Percentiles rank a stretch among this genome's conserved stretches.
Conservation (phyloP, 2,329 filamentous ascomycete genomes). For the Acrocalymma vagum region DNA sequence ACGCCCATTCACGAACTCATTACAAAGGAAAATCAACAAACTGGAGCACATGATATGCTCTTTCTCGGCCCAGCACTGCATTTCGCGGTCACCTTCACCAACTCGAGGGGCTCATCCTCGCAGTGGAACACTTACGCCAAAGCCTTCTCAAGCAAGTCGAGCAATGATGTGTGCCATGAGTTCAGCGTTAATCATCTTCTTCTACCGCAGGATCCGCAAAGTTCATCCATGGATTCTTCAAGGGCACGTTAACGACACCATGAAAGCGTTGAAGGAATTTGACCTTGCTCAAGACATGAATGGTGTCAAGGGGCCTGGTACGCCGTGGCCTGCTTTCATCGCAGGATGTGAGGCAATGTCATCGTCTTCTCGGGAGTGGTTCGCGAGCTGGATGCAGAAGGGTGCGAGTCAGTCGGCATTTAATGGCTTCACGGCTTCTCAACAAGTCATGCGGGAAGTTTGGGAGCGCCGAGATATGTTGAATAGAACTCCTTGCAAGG, state of each 20-base stretch:
- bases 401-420: constrained; percentile 14
- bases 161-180: constrained; percentile 51
- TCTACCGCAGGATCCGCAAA: constrained; percentile 52
- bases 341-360: constrained; percentile 24
- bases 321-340: constrained; percentile 26
- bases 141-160: constrained; percentile 8
- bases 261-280: constrained; percentile 18
- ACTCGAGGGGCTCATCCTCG: not conserved
- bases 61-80: constrained; percentile 17
- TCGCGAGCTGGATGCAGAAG: constrained; percentile 24
- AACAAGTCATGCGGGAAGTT: constrained; percentile 19
- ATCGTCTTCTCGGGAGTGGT: constrained; percentile 13
- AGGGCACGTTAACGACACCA: constrained; percentile 39
- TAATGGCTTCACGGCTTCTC: constrained; percentile 11
- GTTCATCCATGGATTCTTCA: constrained; percentile 51
- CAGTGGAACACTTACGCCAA: not conserved
- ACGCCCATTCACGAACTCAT: constrained; percentile 18
- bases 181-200: constrained; percentile 51
- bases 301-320: constrained; percentile 15
- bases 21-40: constrained; percentile 18
- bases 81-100: constrained; percentile 1
- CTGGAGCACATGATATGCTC: constrained; percentile 24
- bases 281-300: constrained; percentile 13
- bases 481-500: constrained; percentile 2
- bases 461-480: constrained; percentile 16